Percentiles rank a stretch among this genome's conserved stretches.
Conservation (phyloP, 768 basidiomycete species). For the Boletellus ananas region DNA sequence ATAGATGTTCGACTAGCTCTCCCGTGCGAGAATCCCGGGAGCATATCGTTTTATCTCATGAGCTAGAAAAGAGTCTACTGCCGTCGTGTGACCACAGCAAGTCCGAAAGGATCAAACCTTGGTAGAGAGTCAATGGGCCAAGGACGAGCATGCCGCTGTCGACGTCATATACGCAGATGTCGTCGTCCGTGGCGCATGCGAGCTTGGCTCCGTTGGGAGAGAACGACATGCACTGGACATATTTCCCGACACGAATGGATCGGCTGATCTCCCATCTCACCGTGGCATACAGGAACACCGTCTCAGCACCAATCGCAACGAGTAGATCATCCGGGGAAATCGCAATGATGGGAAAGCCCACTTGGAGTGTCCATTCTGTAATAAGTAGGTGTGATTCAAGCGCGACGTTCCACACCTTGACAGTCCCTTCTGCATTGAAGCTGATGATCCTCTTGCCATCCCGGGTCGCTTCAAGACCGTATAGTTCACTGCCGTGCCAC, state of each 20-base stretch:
- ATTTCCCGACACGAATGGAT: background rate
- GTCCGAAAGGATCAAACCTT: background rate
- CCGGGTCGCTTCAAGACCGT: background rate
- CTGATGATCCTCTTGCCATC: background rate
- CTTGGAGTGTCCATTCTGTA: background rate
- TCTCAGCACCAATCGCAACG: background rate
- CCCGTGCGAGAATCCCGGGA: background rate
- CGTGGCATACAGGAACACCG: background rate
- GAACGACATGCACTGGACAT: background rate
- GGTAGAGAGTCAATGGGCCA: background rate
- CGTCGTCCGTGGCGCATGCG: background rate
- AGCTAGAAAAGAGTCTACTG: background rate
- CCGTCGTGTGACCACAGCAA: conserved; percentile 8
- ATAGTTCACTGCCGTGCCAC: background rate
- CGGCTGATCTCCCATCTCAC: background rate
- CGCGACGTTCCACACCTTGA: conserved; percentile 2
- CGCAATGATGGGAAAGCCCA: background rate
- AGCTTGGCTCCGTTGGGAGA: conserved; percentile 1
- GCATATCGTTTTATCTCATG: background rate
- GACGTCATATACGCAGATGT: conserved; percentile 1
- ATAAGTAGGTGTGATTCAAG: background rate
- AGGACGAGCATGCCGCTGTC: background rate
- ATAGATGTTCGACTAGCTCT: background rate
- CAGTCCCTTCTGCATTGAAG: background rate
- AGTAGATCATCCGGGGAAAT: conserved; percentile 2